A percentile compares a stretch with the other conserved stretches of the same genome.
phyloP scores from a whole-genome alignment of 352 stramenopile species.

The Phytophthora lateralis region DNA sequence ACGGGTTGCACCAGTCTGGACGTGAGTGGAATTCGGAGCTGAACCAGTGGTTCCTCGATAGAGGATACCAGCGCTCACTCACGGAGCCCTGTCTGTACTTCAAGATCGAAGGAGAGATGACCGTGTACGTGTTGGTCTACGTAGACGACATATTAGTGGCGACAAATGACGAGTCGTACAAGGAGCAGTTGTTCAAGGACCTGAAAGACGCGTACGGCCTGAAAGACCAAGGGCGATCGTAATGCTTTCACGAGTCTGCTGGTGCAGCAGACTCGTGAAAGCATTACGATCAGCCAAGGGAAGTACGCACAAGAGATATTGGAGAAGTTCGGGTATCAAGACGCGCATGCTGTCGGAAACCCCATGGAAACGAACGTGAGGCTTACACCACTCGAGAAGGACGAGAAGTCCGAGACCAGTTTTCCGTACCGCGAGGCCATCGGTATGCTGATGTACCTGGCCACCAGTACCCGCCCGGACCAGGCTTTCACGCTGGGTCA shows the following conservation, averaged over 20 bases:
- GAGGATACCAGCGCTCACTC: background rate
- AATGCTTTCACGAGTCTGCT: too few species aligned
- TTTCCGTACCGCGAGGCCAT: conserved; percentile 6
- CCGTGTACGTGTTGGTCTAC: conserved; percentile 9
- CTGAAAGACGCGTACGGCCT: conserved; percentile 7
- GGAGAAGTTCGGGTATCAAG: conserved; percentile 12
- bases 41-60: background rate
- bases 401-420: background rate
- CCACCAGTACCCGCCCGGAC: conserved; percentile 12
- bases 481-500: conserved; percentile 13
- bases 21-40: conserved; percentile 12
- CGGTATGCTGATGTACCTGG: conserved; percentile 14
- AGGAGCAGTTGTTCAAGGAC: conserved; percentile 9
- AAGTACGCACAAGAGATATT: conserved; percentile 8
- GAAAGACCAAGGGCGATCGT: conserved; percentile 8
- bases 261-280: background rate
- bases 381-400: background rate
- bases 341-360: conserved; percentile 2
- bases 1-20: conserved; percentile 7
- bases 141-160: conserved; percentile 12
- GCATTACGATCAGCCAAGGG: conserved; percentile 1
- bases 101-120: conserved; percentile 2
- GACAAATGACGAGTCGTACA: conserved; percentile 8
- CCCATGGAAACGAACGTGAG: conserved; percentile 12
- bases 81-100: conserved; percentile 15